Evolutionary conservation across 2,329 filamentous ascomycete genomes (phyloP).

Genomic region (Colletotrichum tropicicola): DNA sequence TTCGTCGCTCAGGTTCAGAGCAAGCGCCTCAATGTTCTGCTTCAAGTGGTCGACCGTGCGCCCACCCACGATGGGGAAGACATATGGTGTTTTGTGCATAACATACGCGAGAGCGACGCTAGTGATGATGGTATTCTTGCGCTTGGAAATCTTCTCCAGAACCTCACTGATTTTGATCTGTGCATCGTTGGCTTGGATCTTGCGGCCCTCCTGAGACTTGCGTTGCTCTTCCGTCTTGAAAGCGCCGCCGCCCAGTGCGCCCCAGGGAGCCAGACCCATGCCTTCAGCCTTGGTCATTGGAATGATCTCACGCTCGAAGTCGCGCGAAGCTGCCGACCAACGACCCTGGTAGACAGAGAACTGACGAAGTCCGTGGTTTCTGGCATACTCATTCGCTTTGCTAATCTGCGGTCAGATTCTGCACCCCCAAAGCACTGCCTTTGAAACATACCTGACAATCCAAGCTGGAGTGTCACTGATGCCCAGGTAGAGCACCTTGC

Average conservation of each 20-base stretch:
- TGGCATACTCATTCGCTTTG: slow-evolving; percentile 75
- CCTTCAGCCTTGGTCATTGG: slow-evolving; percentile 71
- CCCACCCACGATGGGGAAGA: slow-evolving; percentile 78
- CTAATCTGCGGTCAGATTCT: slow-evolving; percentile 35
- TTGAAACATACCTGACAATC: slow-evolving; percentile 58
- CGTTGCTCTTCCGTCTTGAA: slow-evolving; percentile 44
- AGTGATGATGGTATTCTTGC: slow-evolving; percentile 53
- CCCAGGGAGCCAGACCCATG: slow-evolving; percentile 67
- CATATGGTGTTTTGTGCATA: slow-evolving; percentile 74
- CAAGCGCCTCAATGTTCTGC: slow-evolving; percentile 74
- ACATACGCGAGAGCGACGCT: slow-evolving; percentile 76
- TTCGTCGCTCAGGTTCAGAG: slow-evolving; percentile 64
- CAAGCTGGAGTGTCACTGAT: slow-evolving; percentile 76
- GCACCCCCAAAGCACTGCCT: background rate
- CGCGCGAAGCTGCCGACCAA: slow-evolving; percentile 70
- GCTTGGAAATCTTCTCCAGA: slow-evolving; percentile 58
- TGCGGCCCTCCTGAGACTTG: slow-evolving; percentile 44
- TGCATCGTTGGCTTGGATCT: slow-evolving; percentile 53
- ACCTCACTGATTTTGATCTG: slow-evolving; percentile 60
- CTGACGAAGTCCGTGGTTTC: slow-evolving; percentile 73
- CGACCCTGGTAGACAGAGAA: slow-evolving; percentile 76
- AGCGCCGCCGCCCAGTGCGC: slow-evolving; percentile 53
- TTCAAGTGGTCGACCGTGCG: slow-evolving; percentile 75
- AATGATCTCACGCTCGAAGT: slow-evolving; percentile 76
- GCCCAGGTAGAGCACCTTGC: slow-evolving; percentile 73